Base-by-base conservation (phyloP, 2,329 filamentous ascomycete genomes). In the Aspergillus neoniger region DNA sequence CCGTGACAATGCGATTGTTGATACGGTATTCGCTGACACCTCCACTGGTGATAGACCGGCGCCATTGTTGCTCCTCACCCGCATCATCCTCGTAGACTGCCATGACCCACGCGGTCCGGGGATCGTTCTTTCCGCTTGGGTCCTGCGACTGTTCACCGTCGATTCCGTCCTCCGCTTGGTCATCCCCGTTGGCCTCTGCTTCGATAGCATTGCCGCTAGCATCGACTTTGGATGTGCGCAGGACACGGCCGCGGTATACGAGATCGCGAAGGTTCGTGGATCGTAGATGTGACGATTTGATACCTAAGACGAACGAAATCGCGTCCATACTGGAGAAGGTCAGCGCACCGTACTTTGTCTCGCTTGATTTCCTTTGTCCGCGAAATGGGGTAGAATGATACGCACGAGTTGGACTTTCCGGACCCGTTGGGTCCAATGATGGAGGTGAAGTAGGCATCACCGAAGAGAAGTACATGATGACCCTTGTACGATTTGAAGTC, bases 401-500 rank as follows among this genome's bases (percentile, higher is more conserved):
- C 88, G 75, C 79, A 94, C 91, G 93, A 96, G 77, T 99, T 99
- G 19, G 95, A 99, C 79, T 99, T 99, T 66, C 95, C 95, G 38
- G 95, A 98, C 82, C 95, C 95, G 93, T 99, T 99, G 75, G 95
- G 95, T 5, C 96, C 95, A 73, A 99, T 98, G 73, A 99, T 97
- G 44, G 95, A 99, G 53, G 95, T 99, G 78, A 99, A 99, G 79
- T 97, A 98, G 2, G 93, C 96, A 81, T 99, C 94, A 72, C 94
- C 94, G 72, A 99, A 97, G 56, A 97, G 86, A 48, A 99, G 87
- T 62, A 87, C 89, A 81, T 99, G 95, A 72, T 97, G 93, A 60
- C 93, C 95, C 78, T 96, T 96, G 83, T 99, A 99, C 70, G 95
- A 98, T 82, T 99, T 99, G 87, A 99, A 99, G 82, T 99, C 91